Conservation (phyloP, 768 basidiomycete genomes). For the Galerina sulciceps region DNA sequence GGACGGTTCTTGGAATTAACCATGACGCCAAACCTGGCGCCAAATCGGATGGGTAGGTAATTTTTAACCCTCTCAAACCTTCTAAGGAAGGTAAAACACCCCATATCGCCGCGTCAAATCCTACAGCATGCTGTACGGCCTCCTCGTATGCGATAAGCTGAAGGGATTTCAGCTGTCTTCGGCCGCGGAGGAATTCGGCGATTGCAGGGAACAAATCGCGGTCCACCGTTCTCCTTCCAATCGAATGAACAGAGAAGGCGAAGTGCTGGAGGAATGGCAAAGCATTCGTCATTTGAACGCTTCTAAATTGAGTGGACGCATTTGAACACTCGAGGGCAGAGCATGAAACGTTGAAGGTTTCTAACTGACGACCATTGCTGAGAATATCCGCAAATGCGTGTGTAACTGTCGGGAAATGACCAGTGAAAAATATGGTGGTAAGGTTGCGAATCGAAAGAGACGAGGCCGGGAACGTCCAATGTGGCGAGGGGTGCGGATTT, state of each 20-base stretch:
- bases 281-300: constrained; percentile 28
- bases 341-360: constrained; percentile 56
- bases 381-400: constrained; percentile 65
- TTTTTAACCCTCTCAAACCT: constrained; percentile 55
- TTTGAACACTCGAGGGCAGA: constrained; percentile 56
- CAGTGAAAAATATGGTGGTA: constrained; percentile 64
- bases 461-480: constrained; percentile 61
- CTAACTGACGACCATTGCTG: constrained; percentile 62
- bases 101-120: constrained; percentile 74
- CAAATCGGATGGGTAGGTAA: constrained; percentile 68
- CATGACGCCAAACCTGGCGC: constrained; percentile 67
- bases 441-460: constrained; percentile 64
- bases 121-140: constrained; percentile 50
- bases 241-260: constrained; percentile 50
- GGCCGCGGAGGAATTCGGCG: constrained; percentile 65
- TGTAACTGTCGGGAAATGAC: constrained; percentile 53
- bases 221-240: constrained; percentile 51
- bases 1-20: constrained; percentile 62
- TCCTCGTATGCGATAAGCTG: constrained; percentile 53
- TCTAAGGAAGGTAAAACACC: constrained; percentile 66
- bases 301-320: constrained; percentile 54
- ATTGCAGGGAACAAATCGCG: constrained; percentile 72
- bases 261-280: constrained; percentile 73
- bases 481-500: constrained; percentile 50
- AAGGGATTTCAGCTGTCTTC: constrained; percentile 55